phyloP scores from a whole-genome alignment of 352 stramenopile species.

The Phytophthora aleatoria region DNA sequence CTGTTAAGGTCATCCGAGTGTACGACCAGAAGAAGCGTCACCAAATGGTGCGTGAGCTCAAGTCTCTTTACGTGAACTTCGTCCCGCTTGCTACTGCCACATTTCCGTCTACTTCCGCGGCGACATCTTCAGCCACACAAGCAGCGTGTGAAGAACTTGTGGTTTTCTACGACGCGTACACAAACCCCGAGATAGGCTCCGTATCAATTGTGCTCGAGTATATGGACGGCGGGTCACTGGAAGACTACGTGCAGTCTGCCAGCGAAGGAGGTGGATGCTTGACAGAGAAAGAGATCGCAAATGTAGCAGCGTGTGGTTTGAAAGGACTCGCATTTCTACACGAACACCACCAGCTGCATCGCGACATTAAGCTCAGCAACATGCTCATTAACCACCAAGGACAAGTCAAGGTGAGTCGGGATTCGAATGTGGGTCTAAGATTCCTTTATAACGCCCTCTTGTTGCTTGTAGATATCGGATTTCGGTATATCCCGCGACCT shows the following conservation, averaged over 20 bases:
- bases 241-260: conserved; percentile 67
- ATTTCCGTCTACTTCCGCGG: conserved; percentile 4
- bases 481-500: conserved; percentile 86
- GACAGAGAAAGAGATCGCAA: conserved; percentile 80
- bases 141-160: conserved; percentile 85
- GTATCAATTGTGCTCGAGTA: conserved; percentile 95
- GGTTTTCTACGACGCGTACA: conserved; percentile 93
- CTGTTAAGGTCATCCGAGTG: conserved; percentile 89
- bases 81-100: conserved; percentile 59
- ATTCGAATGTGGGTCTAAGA: not conserved
- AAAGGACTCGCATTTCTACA: conserved; percentile 90
- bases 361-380: conserved; percentile 96
- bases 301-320: conserved; percentile 77
- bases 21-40: conserved; percentile 89
- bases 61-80: conserved; percentile 86
- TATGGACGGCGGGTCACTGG: conserved; percentile 92
- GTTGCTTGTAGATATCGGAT: conserved; percentile 67
- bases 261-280: conserved; percentile 29
- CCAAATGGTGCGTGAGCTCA: conserved; percentile 89
- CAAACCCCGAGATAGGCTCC: conserved; percentile 79
- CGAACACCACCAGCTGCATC: conserved; percentile 89
- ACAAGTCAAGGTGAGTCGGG: conserved; percentile 62
- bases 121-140: conserved; percentile 15
- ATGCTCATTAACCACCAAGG: conserved; percentile 91
- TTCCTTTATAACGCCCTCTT: not conserved